Evolutionary conservation across 306 rosid species (phyloP), one percentile per base, ranked within the genome.

Genomic region (Lathyrus aphaca): DNA sequence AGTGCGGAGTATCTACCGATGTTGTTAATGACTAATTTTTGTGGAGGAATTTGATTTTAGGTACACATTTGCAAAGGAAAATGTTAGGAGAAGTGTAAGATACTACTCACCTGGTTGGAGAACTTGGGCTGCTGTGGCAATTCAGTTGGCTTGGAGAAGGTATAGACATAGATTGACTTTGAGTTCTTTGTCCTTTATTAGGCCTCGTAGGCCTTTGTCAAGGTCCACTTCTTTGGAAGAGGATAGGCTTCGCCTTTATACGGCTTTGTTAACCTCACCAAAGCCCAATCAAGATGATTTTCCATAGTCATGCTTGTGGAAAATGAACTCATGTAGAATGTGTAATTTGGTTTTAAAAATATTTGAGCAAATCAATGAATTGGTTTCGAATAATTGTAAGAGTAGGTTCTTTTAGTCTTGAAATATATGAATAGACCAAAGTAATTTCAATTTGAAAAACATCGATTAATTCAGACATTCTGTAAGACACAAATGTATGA

Each of bases 81-180:
- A 90, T 73, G 95, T 94, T 0, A 91, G 86, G 86, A 82, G 99
- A 17, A 88, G 97, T 40, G 99, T 94, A 0, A 81, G 96, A 80
- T 94, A 94, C 72, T 94, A 94, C 80, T 91, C 98, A 0, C 98
- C 97, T 0, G 97, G 97, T 0, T 94, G 98, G 98, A 86, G 97
- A 46, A 94, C 98, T 23, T 90, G 98, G 98, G 97, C 96, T 1
- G 90, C 96, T 0, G 98, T 94, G 32, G 98, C 97, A 11, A 88
- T 94, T 45, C 98, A 94, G 38, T 53, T 94, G 39, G 96, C 98
- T 10, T 94, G 98, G 98, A 82, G 92, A 39, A 82, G 96, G 60
- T 88, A 90, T 27, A 83, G 43, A 73, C 95, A 94, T 21, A 82
- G 94, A 0, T 66, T 94, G 30, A 90, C 92, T 1, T 81, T 94